Evolutionary conservation across 768 basidiomycete species (phyloP), one percentile per base, ranked within the genome.

Genomic region (Lepiota brunneoincarnata): DNA sequence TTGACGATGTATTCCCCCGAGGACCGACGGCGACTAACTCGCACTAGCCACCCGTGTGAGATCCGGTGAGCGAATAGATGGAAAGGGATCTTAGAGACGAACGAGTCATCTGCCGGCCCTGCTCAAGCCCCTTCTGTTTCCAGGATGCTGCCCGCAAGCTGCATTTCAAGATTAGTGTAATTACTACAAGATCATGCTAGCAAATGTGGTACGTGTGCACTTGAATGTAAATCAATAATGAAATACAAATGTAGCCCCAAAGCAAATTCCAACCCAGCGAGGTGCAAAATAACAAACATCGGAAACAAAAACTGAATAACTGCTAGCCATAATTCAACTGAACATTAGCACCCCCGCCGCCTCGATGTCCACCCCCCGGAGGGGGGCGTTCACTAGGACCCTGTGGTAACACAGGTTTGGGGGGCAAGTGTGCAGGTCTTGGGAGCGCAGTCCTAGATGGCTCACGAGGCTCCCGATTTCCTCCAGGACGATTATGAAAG

Each of bases 321-420:
- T 3, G n/a, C 37, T 53, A 68, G 12, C 64, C 67, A 57, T 68
- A 68, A 53, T 66, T 68, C 50, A 68, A 44, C 24, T 47, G 49
- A 5, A 50, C 55, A 45, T 53, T 44, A 3, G 45, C 46, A 15
- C 59, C 45, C 6, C 54, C 54, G 11, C 56, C 51, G 6, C 49
- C 52, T 21, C 55, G 43, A n/a, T 49, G 35, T 18, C 49, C 49
- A 20, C 40, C 46, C 20, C 45, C 44, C 40, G 40, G 26, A 4
- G 15, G 11, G 6, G 51, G 38, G 18, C 51, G 6, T 11, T 41
- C 39, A n/a, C n/a, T 26, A 35, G 31, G 42, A 3, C 43, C 60
- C 24, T 55, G 45, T 11, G 57, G 60, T 15, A 49, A 40, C 2
- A 26, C 24, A 11, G 63, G 61, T 42, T 52, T 59, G 0, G 56